Evolutionary conservation across 2,329 filamentous ascomycete genomes (phyloP).

Genomic region (Mollisiaceae sp.): DNA sequence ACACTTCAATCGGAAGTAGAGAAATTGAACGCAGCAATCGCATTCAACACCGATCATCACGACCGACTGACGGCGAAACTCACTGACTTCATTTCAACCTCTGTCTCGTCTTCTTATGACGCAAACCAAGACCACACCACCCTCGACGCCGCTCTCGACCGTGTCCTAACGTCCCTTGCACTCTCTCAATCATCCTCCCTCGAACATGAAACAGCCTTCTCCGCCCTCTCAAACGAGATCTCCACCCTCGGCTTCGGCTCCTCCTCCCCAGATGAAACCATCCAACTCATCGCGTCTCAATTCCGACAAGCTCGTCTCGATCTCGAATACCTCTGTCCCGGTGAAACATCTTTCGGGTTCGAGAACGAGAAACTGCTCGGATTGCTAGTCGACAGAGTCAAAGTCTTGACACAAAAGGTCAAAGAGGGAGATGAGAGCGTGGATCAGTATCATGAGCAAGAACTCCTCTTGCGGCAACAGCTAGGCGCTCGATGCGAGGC

Average conservation of each 20-base stretch:
- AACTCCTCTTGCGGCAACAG: constrained; percentile 61
- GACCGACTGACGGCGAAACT: constrained; percentile 39
- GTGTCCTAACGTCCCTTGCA: constrained; percentile 41
- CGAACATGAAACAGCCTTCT: constrained; percentile 52
- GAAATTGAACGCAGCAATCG: constrained; percentile 35
- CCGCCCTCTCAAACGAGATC: constrained; percentile 54
- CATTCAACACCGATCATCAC: constrained; percentile 37
- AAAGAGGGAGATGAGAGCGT: constrained; percentile 58
- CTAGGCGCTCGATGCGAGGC: constrained; percentile 57
- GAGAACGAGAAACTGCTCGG: constrained; percentile 58
- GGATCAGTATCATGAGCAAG: constrained; percentile 64
- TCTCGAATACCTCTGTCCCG: constrained; percentile 65
- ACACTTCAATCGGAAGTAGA: constrained; percentile 35
- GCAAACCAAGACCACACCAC: constrained; percentile 32
- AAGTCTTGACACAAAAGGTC: constrained; percentile 52
- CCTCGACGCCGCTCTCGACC: constrained; percentile 41
- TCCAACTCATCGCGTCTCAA: constrained; percentile 52
- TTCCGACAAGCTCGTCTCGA: constrained; percentile 64
- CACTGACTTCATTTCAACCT: constrained; percentile 33
- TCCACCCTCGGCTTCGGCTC: constrained; percentile 57
- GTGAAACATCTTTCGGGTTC: constrained; percentile 58
- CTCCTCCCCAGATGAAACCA: constrained; percentile 47
- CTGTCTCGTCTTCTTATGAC: background rate
- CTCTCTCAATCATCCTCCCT: constrained; percentile 39
- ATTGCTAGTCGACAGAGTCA: constrained; percentile 56